Evolutionary conservation across 2,329 filamentous ascomycete genomes (phyloP).

Genomic region (Stagonosporopsis cucurbitacearum): DNA sequence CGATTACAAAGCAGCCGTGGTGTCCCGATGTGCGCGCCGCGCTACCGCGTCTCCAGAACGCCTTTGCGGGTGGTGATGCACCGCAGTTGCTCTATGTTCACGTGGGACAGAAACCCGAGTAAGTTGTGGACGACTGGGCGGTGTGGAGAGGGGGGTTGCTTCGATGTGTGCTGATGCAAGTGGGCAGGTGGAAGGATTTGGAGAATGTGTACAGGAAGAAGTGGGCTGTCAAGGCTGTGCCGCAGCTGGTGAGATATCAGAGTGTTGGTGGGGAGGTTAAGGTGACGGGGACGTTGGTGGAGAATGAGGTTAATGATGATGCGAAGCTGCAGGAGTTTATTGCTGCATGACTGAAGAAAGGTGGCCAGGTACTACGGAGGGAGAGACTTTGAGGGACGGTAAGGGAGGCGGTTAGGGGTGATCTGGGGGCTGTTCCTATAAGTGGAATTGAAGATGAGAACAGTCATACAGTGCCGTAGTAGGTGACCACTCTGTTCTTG

Average conservation of each 20-base stretch:
- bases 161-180: neutral
- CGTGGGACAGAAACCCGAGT: conserved; percentile 21
- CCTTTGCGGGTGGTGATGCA: conserved; percentile 1
- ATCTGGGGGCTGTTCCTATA: neutral
- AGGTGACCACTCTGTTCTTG: neutral
- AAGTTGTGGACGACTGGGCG: neutral
- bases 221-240: conserved; percentile 11
- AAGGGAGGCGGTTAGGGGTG: neutral
- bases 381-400: neutral
- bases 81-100: conserved; percentile 11
- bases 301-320: conserved; percentile 8
- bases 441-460: neutral
- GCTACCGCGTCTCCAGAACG: conserved; percentile 8
- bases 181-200: conserved; percentile 10
- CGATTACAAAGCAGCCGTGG: conserved; percentile 16
- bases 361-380: neutral
- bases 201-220: conserved; percentile 12
- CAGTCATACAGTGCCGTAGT: neutral
- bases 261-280: conserved; percentile 1
- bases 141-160: too few species aligned
- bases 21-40: conserved; percentile 24
- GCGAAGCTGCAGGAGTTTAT: neutral
- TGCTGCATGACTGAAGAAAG: neutral
- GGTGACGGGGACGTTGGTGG: conserved; percentile 9
- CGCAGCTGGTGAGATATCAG: conserved; percentile 8